Evolutionary conservation across 139 green algal genomes (phyloP), one percentile per base, ranked within the genome.

Genomic region (Micromonas pusilla): DNA sequence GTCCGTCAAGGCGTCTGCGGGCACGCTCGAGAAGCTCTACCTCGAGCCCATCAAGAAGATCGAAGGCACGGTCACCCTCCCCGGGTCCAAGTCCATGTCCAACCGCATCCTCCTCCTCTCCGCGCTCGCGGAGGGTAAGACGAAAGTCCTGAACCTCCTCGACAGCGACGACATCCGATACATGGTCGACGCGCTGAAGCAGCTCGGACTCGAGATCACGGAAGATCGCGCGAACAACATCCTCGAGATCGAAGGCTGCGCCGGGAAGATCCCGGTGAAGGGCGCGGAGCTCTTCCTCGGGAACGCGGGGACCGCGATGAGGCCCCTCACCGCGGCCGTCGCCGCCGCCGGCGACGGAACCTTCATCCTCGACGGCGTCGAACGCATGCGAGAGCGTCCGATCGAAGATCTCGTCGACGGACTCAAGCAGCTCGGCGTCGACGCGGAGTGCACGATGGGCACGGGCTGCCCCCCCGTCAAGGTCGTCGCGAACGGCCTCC

Each of bases 251-350:
- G 67, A 87, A 32, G 92, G 94, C 57, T 98, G 95, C 81, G 91
- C 81, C 0, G 94, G 94, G 1, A 79, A 80, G 33, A 98, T 98
- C 79, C 78, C 89, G 0, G 60, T 88, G 52, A 81, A 80, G 52
- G 37, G 38, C 34, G 38, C 71, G 30, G 87, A 96, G 75, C 88
- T 99, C 38, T 98, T 96, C 82, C 89, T 99, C 26, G 95, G 95
- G 76, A 99, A 99, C 77, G 95, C 95, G 21, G 95, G 95, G 31
- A 99, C 95, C 3, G 95, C 95, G 60, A 99, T 99, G 95, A 85
- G 95, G 30, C 95, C 95, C 6, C 85, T 99, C 28, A 98, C 94
- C 16, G 95, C 95, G 0, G 95, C 95, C 26, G 94, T 99, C 52
- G 95, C 94, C 9, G 95, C 92, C 0, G 94, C 93, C 2, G 95